A percentile compares a stretch with the other conserved stretches of the same genome.
phyloP scores from a whole-genome alignment of 2,329 filamentous ascomycete species.

The Periconia macrospinosa region DNA sequence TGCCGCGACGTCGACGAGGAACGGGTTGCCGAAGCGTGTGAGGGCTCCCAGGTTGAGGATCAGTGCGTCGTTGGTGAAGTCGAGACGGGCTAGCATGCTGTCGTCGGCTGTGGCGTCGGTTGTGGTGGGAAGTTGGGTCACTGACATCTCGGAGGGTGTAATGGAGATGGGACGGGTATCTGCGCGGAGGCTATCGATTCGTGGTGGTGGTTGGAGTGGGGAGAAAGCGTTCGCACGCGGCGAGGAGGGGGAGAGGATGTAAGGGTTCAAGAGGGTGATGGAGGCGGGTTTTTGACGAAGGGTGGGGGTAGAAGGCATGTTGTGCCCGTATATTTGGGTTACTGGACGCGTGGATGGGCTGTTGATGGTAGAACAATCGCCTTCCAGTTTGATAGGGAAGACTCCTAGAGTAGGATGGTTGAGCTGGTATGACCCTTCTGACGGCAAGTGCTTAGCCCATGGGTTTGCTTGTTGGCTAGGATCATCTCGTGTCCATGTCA shows the following conservation, averaged over 20 bases:
- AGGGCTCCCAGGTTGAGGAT: slow-evolving; percentile 50
- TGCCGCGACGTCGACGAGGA: slow-evolving; percentile 50
- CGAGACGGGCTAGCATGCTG: slow-evolving; percentile 47
- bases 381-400: slow-evolving; percentile 47
- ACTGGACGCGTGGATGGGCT: slow-evolving; percentile 41
- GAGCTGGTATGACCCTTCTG: slow-evolving; percentile 47
- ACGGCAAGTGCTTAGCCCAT: slow-evolving; percentile 40
- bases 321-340: slow-evolving; percentile 43
- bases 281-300: slow-evolving; percentile 31
- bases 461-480: slow-evolving; percentile 40
- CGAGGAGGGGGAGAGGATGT: slow-evolving; percentile 39
- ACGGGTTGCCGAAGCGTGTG: slow-evolving; percentile 46
- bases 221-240: slow-evolving; percentile 35
- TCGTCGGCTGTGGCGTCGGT: slow-evolving; percentile 41
- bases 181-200: slow-evolving; percentile 16
- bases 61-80: slow-evolving; percentile 46
- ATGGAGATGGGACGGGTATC: slow-evolving; percentile 32
- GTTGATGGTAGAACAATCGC: slow-evolving; percentile 44
- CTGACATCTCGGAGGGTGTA: slow-evolving; percentile 37
- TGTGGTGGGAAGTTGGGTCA: slow-evolving; percentile 36
- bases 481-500: slow-evolving; percentile 63
- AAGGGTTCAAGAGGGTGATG: slow-evolving; percentile 43
- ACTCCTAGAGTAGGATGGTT: slow-evolving; percentile 49
- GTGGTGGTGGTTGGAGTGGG: slow-evolving; percentile 32
- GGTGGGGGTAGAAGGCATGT: slow-evolving; percentile 41